phyloP scores from a whole-genome alignment of 441 rosid genomes.

The Euphorbia corollata region DNA sequence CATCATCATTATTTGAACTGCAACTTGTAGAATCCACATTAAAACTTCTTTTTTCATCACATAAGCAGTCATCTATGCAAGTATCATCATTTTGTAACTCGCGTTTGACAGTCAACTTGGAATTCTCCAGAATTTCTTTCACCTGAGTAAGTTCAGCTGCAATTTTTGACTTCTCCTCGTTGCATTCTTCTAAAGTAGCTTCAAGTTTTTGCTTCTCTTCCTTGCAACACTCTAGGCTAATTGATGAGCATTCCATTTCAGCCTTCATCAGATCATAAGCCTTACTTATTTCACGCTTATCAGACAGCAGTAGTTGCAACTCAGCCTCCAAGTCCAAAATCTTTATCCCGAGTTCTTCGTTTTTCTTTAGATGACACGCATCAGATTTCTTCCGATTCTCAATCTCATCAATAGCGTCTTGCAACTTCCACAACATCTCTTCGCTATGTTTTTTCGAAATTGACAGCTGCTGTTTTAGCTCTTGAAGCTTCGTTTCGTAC shows the following conservation, averaged over 20 bases:
- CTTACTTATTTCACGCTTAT: slow-evolving; percentile 70
- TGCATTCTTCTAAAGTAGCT: slow-evolving; percentile 53
- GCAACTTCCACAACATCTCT: slow-evolving; percentile 86
- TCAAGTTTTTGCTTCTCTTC: slow-evolving; percentile 89
- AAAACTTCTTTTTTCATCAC: slow-evolving; percentile 18
- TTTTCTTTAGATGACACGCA: slow-evolving; percentile 69
- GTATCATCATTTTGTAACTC: slow-evolving; percentile 30
- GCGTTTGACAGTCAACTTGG: slow-evolving; percentile 23
- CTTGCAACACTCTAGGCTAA: slow-evolving; percentile 96
- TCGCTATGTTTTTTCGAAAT: slow-evolving; percentile 85
- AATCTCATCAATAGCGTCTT: slow-evolving; percentile 80
- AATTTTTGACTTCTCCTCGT: slow-evolving; percentile 50
- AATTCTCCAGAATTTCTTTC: slow-evolving; percentile 44
- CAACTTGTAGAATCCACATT: slow-evolving; percentile 18
- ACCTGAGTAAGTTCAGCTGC: slow-evolving; percentile 44
- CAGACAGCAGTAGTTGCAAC: slow-evolving; percentile 47
- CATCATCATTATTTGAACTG: slow-evolving; percentile 14
- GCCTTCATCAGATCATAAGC: slow-evolving; percentile 84
- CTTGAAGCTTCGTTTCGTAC: slow-evolving; percentile 74
- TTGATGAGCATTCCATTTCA: slow-evolving; percentile 83
- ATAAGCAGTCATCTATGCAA: slow-evolving; percentile 3
- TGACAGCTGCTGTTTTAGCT: slow-evolving; percentile 72
- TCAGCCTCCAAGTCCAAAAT: slow-evolving; percentile 70
- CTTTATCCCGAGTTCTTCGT: slow-evolving; percentile 66
- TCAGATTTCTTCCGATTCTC: slow-evolving; percentile 74